A percentile compares a stretch with the other conserved stretches of the same genome.
Evolutionary conservation across 768 basidiomycete species (phyloP).

Genomic region (Tricholoma saponaceum): DNA sequence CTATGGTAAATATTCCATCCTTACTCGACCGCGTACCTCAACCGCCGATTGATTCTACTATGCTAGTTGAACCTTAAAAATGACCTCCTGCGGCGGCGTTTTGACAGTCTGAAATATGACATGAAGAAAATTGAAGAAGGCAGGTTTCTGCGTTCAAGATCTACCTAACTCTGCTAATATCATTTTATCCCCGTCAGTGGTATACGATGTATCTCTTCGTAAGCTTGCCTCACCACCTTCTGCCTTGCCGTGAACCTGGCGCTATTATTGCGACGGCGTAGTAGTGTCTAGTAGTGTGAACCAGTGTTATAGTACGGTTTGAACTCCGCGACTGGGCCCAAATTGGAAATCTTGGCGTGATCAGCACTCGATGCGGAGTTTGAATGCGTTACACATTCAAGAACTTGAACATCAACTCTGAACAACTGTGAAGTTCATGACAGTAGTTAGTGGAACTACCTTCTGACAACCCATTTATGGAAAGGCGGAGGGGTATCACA

Average conservation of each 20-base stretch:
- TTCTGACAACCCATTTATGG: conserved; percentile 38
- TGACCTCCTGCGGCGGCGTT: conserved; percentile 67
- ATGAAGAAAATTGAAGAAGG: conserved; percentile 90
- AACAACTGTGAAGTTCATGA: conserved; percentile 13
- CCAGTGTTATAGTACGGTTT: neutral
- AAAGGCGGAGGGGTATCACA: conserved; percentile 58
- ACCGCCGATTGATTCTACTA: neutral
- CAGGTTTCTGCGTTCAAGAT: conserved; percentile 17
- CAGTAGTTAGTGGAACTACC: neutral
- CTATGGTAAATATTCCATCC: conserved; percentile 51
- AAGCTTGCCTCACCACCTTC: conserved; percentile 38
- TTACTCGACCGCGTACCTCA: neutral
- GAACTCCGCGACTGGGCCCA: neutral
- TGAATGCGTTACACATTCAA: conserved; percentile 8
- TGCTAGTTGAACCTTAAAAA: conserved; percentile 78
- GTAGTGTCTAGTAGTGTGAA: neutral
- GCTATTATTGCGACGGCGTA: neutral
- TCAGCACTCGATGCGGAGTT: conserved; percentile 11
- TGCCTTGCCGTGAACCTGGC: too few relatives aligned
- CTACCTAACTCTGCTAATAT: conserved; percentile 2
- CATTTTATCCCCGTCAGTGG: conserved; percentile 43
- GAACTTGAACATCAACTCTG: conserved; percentile 14
- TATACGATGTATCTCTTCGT: conserved; percentile 80
- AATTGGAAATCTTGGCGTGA: neutral
- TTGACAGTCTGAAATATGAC: conserved; percentile 82